phyloP scores from a whole-genome alignment of 257 asterid genomes.

The Nyctanthes arbortristis region DNA sequence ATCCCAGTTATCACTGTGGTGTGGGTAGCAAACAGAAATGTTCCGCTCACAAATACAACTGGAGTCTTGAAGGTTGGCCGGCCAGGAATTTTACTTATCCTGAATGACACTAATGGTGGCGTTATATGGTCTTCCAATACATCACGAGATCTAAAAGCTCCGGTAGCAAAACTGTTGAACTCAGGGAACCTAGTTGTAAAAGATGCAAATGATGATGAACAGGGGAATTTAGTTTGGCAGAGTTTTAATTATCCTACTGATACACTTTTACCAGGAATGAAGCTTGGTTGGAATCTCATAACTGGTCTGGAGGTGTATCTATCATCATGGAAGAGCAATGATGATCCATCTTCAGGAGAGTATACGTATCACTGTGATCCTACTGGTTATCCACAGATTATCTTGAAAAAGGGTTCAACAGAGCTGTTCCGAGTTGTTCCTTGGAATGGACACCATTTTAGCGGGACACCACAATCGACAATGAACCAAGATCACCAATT shows the following conservation, averaged over 20 bases:
- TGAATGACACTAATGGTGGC: background rate
- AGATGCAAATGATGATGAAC: conserved; percentile 14
- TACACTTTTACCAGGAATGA: conserved; percentile 21
- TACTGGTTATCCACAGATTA: conserved; percentile 36
- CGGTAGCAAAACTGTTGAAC: background rate
- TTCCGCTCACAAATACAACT: conserved; percentile 2
- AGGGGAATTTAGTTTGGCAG: conserved; percentile 26
- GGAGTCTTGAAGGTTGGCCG: background rate
- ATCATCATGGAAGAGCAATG: conserved; percentile 37
- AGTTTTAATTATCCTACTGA: conserved; percentile 35
- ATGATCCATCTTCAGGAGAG: conserved; percentile 47
- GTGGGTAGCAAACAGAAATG: conserved; percentile 26
- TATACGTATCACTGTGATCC: conserved; percentile 25
- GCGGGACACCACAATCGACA: conserved; percentile 28
- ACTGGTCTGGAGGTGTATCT: conserved; percentile 22
- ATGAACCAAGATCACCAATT: background rate
- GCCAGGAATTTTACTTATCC: conserved; percentile 2
- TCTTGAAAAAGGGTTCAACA: background rate
- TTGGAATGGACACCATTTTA: conserved; percentile 51
- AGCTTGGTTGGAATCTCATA: conserved; percentile 32
- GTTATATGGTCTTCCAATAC: conserved; percentile 21
- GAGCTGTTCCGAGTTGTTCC: conserved; percentile 35
- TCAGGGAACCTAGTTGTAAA: conserved; percentile 38
- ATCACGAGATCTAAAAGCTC: background rate
- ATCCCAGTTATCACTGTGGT: background rate